Percentiles rank a stretch among this genome's conserved stretches.
phyloP scores from a whole-genome alignment of 345 rosid species.

The Diplotaxis tenuifolia region DNA sequence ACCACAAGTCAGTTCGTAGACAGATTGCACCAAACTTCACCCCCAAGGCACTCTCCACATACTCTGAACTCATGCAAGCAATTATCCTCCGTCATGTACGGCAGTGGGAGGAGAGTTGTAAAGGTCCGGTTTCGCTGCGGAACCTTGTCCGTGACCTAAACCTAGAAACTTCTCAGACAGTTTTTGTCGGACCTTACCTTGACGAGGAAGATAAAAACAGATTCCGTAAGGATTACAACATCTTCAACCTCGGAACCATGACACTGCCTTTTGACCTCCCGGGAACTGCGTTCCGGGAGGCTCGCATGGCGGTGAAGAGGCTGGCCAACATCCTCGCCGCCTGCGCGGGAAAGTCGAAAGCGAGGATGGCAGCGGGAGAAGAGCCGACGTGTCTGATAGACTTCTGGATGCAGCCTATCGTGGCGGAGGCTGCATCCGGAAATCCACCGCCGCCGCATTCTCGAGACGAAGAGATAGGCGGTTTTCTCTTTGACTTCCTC shows the following conservation, averaged over 20 bases:
- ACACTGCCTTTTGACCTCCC: slow-evolving; percentile 69
- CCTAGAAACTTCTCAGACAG: slow-evolving; percentile 86
- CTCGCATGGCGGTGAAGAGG: slow-evolving; percentile 64
- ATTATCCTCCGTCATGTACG: slow-evolving; percentile 60
- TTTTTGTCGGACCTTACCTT: slow-evolving; percentile 73
- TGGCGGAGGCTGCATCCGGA: slow-evolving; percentile 43
- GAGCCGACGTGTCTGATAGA: slow-evolving; percentile 74
- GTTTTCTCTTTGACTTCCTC: slow-evolving; percentile 74
- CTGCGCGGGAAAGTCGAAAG: slow-evolving; percentile 53
- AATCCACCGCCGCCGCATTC: slow-evolving; percentile 44
- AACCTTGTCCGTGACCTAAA: slow-evolving; percentile 64
- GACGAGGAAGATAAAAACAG: slow-evolving; percentile 31
- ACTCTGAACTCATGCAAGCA: slow-evolving; percentile 61
- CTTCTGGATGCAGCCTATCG: slow-evolving; percentile 74
- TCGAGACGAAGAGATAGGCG: slow-evolving; percentile 54
- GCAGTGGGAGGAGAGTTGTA: slow-evolving; percentile 44
- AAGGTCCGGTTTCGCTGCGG: slow-evolving; percentile 45
- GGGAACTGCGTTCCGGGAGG: slow-evolving; percentile 66
- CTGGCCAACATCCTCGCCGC: slow-evolving; percentile 43
- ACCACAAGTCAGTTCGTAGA: slow-evolving; percentile 76
- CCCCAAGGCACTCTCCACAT: slow-evolving; percentile 66
- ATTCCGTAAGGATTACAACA: slow-evolving; percentile 60
- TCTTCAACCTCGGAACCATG: slow-evolving; percentile 76
- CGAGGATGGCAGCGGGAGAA: slow-evolving; percentile 44
- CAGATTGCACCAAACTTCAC: slow-evolving; percentile 85